phyloP scores from a whole-genome alignment of 2,329 filamentous ascomycete genomes.

The Chaetomiaceae sp. region DNA sequence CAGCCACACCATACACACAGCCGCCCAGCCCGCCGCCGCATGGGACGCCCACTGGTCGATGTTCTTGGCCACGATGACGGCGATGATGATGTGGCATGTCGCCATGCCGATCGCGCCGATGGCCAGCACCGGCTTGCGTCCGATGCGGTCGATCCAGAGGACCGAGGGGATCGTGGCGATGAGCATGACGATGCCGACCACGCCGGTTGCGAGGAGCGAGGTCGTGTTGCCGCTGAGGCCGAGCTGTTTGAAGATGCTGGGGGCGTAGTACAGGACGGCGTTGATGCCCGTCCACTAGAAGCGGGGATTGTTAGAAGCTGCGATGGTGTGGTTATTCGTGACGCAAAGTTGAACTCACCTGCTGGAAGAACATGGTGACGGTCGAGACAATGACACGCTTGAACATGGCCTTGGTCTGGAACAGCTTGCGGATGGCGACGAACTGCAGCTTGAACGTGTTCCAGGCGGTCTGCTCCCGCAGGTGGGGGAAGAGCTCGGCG shows the following conservation, averaged over 20 bases:
- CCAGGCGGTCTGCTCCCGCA: conserved; percentile 54
- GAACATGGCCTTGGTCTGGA: conserved; percentile 62
- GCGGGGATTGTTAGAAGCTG: not conserved
- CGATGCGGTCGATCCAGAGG: conserved; percentile 59
- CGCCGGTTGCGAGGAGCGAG: conserved; percentile 63
- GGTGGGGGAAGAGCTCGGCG: conserved; percentile 62
- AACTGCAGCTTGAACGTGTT: conserved; percentile 66
- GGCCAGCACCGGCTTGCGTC: conserved; percentile 57
- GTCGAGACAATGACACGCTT: conserved; percentile 60
- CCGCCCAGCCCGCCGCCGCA: conserved; percentile 64
- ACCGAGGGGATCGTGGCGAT: conserved; percentile 62
- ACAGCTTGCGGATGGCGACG: conserved; percentile 60
- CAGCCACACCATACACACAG: conserved; percentile 63
- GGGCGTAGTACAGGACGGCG: conserved; percentile 64
- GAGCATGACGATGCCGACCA: conserved; percentile 68
- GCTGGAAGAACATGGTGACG: conserved; percentile 58
- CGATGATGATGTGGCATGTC: conserved; percentile 66
- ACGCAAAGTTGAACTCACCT: conserved; percentile 33
- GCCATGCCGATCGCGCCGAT: conserved; percentile 67
- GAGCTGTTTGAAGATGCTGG: conserved; percentile 63
- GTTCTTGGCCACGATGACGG: conserved; percentile 61
- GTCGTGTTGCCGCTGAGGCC: conserved; percentile 49
- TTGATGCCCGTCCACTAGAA: conserved; percentile 46
- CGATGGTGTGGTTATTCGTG: too few species aligned
- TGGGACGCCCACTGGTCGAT: conserved; percentile 54